A percentile compares a stretch with the other conserved stretches of the same genome.
Conservation (phyloP, 176 grass and related monocot genomes). For the Oryza rufipogon region DNA sequence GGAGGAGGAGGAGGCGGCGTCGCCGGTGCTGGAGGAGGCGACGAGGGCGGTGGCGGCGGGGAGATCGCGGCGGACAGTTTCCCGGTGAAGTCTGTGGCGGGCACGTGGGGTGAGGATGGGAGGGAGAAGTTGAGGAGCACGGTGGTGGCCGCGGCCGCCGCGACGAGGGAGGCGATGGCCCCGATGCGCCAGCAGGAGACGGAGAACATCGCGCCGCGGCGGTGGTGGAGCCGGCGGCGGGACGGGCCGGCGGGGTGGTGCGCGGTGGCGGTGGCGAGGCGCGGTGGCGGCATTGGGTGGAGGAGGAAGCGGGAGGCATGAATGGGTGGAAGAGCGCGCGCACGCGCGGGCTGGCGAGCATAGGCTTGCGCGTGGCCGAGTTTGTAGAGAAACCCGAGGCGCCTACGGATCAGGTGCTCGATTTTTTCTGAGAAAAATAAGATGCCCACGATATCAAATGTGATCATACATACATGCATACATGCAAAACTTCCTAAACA, state of each 20-base stretch:
- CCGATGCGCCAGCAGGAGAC: conserved; percentile 28
- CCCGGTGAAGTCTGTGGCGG: not conserved
- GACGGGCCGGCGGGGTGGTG: not conserved
- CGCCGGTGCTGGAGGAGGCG: not conserved
- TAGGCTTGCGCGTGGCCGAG: not conserved
- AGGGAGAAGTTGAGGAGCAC: conserved; percentile 31
- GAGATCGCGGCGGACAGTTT: conserved; percentile 2
- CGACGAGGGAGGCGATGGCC: conserved; percentile 30
- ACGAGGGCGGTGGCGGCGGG: not conserved
- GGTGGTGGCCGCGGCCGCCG: conserved; percentile 16
- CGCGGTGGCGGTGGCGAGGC: conserved; percentile 11
- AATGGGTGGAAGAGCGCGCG: conserved; percentile 19
- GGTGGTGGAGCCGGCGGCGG: conserved; percentile 20
- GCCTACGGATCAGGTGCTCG: too few species aligned
- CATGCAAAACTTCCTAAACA: too few species aligned
- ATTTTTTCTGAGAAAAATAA: too few species aligned
- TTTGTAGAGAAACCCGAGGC: not conserved
- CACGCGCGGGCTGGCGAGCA: not conserved
- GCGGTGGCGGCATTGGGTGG: conserved; percentile 35
- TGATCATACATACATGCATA: too few species aligned
- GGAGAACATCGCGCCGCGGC: conserved; percentile 20
- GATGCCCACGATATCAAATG: too few species aligned
- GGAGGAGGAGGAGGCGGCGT: conserved; percentile 17
- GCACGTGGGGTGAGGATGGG: not conserved
- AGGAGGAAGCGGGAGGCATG: conserved; percentile 16